Conservation (phyloP, 768 basidiomycete genomes). For the Psilocybe subaeruginosa region DNA sequence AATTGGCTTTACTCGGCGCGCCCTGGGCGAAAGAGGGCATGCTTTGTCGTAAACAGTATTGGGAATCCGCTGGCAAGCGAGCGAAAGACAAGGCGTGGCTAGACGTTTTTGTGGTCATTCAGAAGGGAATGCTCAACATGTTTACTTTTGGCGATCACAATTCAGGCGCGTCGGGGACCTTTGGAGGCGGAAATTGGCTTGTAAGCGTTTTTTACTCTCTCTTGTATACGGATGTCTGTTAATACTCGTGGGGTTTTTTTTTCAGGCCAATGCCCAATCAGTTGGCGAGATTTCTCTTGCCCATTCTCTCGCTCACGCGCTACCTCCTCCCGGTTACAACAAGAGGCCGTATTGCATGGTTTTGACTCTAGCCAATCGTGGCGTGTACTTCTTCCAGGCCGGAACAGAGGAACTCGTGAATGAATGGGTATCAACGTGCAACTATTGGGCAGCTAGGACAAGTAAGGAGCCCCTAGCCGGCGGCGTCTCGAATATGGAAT, state of each 20-base stretch:
- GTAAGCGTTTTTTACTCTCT: constrained; percentile 59
- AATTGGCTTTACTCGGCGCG: constrained; percentile 91
- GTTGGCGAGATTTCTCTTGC: constrained; percentile 85
- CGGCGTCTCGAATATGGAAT: constrained; percentile 99
- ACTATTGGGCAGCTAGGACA: constrained; percentile 97
- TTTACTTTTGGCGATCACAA: constrained; percentile 88
- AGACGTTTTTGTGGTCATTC: constrained; percentile 95
- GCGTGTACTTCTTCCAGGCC: constrained; percentile 97
- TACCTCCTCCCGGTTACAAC: constrained; percentile 93
- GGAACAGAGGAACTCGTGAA: constrained; percentile 98
- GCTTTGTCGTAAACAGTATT: constrained; percentile 93
- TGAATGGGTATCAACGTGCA: constrained; percentile 99
- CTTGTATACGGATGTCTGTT: neutral
- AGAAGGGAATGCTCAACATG: constrained; percentile 94
- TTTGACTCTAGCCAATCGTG: constrained; percentile 83
- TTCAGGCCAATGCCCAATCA: constrained; percentile 81
- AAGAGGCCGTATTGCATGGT: constrained; percentile 96
- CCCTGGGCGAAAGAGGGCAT: constrained; percentile 99
- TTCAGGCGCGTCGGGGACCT: constrained; percentile 59
- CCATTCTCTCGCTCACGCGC: constrained; percentile 84
- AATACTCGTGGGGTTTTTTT: constrained; percentile 7
- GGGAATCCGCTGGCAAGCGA: constrained; percentile 82
- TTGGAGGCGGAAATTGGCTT: constrained; percentile 98
- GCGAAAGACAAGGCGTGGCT: constrained; percentile 91
- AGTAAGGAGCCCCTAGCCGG: constrained; percentile 95